Evolutionary conservation across 2,329 filamentous ascomycete genomes (phyloP).

Genomic region (Penicillium freii): DNA sequence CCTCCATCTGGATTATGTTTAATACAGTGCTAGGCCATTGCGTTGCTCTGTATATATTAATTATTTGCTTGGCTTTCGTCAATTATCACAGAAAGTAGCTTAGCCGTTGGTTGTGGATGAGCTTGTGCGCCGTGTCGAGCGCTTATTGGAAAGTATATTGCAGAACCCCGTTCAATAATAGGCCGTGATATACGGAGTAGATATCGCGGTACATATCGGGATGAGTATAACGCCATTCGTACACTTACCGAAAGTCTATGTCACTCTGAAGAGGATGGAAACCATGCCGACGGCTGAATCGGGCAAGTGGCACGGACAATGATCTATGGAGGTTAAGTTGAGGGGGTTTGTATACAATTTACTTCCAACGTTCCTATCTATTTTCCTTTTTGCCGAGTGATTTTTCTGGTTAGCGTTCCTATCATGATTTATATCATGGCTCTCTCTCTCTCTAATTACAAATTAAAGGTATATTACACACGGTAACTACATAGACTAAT

Average conservation of each 20-base stretch:
- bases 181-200: background rate
- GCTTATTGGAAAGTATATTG: constrained; percentile 9
- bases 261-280: constrained; percentile 13
- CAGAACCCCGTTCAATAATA: background rate
- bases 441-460: background rate
- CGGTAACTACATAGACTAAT: background rate
- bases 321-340: constrained; percentile 9
- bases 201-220: background rate
- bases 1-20: constrained; percentile 2
- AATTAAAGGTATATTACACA: background rate
- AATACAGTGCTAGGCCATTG: constrained; percentile 3
- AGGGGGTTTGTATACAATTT: background rate
- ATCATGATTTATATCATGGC: background rate
- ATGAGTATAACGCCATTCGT: background rate
- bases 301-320: constrained; percentile 12
- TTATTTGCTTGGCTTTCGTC: background rate
- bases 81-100: background rate
- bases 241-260: background rate
- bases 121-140: constrained; percentile 14
- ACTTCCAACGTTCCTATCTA: background rate
- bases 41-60: background rate
- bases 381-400: background rate
- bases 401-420: background rate
- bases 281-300: constrained; percentile 12
- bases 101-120: background rate